Base-by-base conservation (phyloP, 179 eudicot genomes). In the Beta corolliflora region DNA sequence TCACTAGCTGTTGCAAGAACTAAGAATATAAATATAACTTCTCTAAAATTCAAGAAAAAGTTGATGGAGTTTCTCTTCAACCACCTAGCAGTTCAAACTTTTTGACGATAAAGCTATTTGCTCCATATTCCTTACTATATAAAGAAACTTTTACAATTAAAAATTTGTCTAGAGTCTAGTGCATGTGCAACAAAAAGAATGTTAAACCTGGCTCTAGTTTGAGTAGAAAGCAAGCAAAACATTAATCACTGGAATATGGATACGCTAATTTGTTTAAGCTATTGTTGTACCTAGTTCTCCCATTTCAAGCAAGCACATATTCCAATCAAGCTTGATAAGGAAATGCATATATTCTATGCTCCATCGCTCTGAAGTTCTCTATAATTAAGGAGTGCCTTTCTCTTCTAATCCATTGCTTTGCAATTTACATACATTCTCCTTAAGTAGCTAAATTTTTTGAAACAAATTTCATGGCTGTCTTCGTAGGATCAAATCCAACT, bases 301-400 rank as follows among this genome's bases (percentile, higher is more conserved):
- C 45, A 18, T 76, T 15, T 77, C 67, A 84, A 84, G 84, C 73
- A 81, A 84, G 84, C 87, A 84, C 79, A 84, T 84, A 84, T 84
- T 81, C 87, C 77, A 81, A 73, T 66, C 77, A 84, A 31, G 4
- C 80, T 75, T 50, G 21, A 46, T 23, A 75, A 79, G 80, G 53
- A 76, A 79, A n/a, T 79, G 71, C 71, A 74, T 15, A 73, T 78
- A 18, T 77, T 15, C 25, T 50, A 65, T 64, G 48, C 58, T 64
- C 23, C 36, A 45, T 44, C 50, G 18, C 71, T 48, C 5, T 12
- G 0, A 50, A 21, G 29, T 48, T 71, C 72, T 18, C 41, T 52
- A 73, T 31, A 31, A 31, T 31, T 31, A 31, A 31, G 36, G 36
- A 31, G 36, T 31, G 36, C 2, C 3, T 31, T 31, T 31, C 36